Percentiles rank a stretch among this genome's conserved stretches.
These are phyloP conservation scores for Phytophthora multivora DNA, from an alignment of 352 stramenopile species.

Conservation along the genomic window DNA sequence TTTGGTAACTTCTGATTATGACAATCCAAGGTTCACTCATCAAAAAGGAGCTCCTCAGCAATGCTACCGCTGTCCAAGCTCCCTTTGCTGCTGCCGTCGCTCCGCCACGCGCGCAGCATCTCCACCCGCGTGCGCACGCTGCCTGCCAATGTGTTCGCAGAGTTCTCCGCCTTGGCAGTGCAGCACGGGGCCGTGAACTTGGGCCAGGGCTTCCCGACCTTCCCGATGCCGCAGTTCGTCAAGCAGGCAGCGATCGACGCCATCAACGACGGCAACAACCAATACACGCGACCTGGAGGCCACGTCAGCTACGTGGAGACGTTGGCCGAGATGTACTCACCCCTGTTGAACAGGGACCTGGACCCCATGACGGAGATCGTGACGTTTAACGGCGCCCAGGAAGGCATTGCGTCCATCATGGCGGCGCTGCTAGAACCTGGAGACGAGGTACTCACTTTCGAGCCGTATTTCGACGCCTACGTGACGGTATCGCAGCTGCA, in stretches of 20 bases:
- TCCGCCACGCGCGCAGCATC: slow-evolving; percentile 41
- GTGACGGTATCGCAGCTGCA: slow-evolving; percentile 86
- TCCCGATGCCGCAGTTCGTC: slow-evolving; percentile 90
- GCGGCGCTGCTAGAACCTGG: slow-evolving; percentile 77
- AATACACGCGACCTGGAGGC: slow-evolving; percentile 90
- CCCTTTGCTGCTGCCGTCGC: neutral
- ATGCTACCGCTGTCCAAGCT: slow-evolving; percentile 12
- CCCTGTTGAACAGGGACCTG: slow-evolving; percentile 63
- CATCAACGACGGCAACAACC: slow-evolving; percentile 81
- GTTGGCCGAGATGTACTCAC: slow-evolving; percentile 82
- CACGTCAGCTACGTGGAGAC: slow-evolving; percentile 80
- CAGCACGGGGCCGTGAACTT: slow-evolving; percentile 93
- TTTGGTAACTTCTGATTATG: too few relatives aligned
- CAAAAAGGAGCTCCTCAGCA: too few relatives aligned
- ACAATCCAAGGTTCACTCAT: too few relatives aligned
- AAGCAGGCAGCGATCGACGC: slow-evolving; percentile 88
- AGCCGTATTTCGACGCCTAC: slow-evolving; percentile 93
- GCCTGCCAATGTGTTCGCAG: slow-evolving; percentile 84
- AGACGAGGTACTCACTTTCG: slow-evolving; percentile 87
- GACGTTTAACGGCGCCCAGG: slow-evolving; percentile 88
- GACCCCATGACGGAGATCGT: slow-evolving; percentile 84
- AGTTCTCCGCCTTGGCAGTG: slow-evolving; percentile 86
- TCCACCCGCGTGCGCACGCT: slow-evolving; percentile 68
- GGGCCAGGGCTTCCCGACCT: slow-evolving; percentile 97
- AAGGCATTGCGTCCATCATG: slow-evolving; percentile 86